These are phyloP conservation scores for Pseudocercospora ulei DNA, from an alignment of 2,329 filamentous ascomycete genomes.

Conservation along the genomic window DNA sequence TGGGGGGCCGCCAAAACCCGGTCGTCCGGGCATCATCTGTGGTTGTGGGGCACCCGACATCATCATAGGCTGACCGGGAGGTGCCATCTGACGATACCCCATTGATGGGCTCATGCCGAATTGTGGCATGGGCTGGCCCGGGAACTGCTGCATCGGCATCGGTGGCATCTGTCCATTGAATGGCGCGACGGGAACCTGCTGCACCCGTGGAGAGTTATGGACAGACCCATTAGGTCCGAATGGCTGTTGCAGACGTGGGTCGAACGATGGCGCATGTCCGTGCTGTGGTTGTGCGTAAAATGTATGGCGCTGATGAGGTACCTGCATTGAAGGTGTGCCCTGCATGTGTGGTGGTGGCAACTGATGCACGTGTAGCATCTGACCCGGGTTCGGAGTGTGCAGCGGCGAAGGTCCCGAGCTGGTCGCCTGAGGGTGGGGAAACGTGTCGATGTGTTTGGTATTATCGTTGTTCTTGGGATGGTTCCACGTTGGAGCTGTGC, in stretches of 20 bases:
- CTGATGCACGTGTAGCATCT: slow-evolving; percentile 72
- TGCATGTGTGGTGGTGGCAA: slow-evolving; percentile 73
- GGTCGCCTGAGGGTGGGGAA: slow-evolving; percentile 57
- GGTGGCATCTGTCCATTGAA: slow-evolving; percentile 45
- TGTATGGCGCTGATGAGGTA: slow-evolving; percentile 64
- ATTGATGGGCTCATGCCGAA: slow-evolving; percentile 61
- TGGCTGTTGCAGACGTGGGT: slow-evolving; percentile 77
- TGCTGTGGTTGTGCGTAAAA: slow-evolving; percentile 68
- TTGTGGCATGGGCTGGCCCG: slow-evolving; percentile 59
- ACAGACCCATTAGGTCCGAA: slow-evolving; percentile 63
- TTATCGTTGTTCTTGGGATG: slow-evolving; percentile 60
- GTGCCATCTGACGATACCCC: slow-evolving; percentile 37
- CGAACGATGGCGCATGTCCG: slow-evolving; percentile 58
- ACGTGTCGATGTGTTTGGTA: slow-evolving; percentile 69
- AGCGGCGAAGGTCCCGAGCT: slow-evolving; percentile 52
- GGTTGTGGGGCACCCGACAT: slow-evolving; percentile 21
- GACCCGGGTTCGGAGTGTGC: slow-evolving; percentile 52
- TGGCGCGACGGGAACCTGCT: slow-evolving; percentile 43
- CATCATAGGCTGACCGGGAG: slow-evolving; percentile 26
- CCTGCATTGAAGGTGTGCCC: slow-evolving; percentile 53
- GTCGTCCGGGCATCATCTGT: slow-evolving; percentile 38
- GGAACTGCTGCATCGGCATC: slow-evolving; percentile 46
- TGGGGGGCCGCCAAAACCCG: slow-evolving; percentile 20
- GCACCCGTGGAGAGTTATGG: slow-evolving; percentile 73
- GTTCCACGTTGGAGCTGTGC: slow-evolving; percentile 78